Percentiles rank a stretch among this genome's conserved stretches.
Conservation (phyloP, 1,139 yeast species). For the Nadsonia commutata region DNA sequence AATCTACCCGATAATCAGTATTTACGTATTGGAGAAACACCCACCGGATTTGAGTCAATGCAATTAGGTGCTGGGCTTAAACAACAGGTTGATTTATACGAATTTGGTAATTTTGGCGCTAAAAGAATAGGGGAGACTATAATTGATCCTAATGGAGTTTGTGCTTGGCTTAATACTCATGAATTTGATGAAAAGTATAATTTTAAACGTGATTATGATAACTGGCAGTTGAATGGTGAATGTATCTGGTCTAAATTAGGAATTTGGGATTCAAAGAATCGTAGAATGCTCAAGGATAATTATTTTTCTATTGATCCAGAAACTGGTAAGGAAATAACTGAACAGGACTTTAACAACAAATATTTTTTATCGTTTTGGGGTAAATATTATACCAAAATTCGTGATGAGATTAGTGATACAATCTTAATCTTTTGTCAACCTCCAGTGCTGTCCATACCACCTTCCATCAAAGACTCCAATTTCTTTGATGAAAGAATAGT, state of each 20-base stretch:
- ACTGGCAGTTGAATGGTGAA: background rate
- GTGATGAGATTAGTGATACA: slow-evolving; percentile 27
- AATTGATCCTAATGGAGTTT: slow-evolving; percentile 52
- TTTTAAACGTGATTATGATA: background rate
- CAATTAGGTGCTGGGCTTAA: slow-evolving; percentile 59
- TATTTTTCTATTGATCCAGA: background rate
- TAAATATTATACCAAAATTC: slow-evolving; percentile 27
- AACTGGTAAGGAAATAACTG: background rate
- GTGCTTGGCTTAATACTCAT: slow-evolving; percentile 42
- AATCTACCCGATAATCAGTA: slow-evolving; percentile 18
- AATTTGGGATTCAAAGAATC: background rate
- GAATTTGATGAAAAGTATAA: background rate
- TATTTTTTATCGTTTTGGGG: slow-evolving; percentile 46
- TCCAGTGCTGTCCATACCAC: slow-evolving; percentile 72
- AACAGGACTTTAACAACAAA: slow-evolving; percentile 24
- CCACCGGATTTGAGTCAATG: slow-evolving; percentile 23
- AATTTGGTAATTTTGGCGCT: slow-evolving; percentile 61
- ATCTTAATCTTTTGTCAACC: slow-evolving; percentile 58
- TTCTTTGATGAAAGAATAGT: slow-evolving; percentile 30
- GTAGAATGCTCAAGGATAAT: slow-evolving; percentile 4
- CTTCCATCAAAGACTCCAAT: slow-evolving; percentile 36
- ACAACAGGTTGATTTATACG: slow-evolving; percentile 49
- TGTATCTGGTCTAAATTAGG: background rate
- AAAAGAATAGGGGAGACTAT: slow-evolving; percentile 38
- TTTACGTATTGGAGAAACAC: slow-evolving; percentile 21